Base-by-base conservation (phyloP, 345 rosid genomes). In the Lepidium sativum region DNA sequence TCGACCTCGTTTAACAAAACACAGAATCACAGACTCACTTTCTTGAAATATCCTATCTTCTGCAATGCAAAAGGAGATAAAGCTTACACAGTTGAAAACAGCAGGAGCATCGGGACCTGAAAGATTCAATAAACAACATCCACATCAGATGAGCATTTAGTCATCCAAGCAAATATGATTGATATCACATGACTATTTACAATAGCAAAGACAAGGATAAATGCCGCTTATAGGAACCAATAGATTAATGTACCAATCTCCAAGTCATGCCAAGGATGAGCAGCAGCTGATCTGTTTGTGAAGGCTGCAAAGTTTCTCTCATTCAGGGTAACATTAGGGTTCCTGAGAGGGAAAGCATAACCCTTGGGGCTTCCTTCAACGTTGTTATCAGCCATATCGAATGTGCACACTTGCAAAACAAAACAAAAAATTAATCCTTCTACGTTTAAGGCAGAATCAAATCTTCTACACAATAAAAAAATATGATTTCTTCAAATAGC, bases 231-330 rank as follows among this genome's bases (percentile, higher is more conserved):
- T 37, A 37, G 6, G 25, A 27, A 58, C 13, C 20, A 50, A 37
- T 51, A 40, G 47, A 34, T 23, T 29, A 37, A 2, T 18, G 5
- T 79, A 88, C 97, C 99, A 51, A 91, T 88, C 74, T 88, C 89
- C 71, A 91, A 67, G 75, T 88, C 91, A 69, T 95, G 97, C 99
- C 97, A 95, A 18, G 99, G 96, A 80, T 91, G 97, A 52, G 97
- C 95, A 73, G 97, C 95, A 44, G 84, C 68, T 16, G 92, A 81
- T 81, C 92, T 78, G 33, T 78, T 73, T 2, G 90, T 75, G 81
- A 95, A 79, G 11, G 97, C 88, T 15, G 92, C 79, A 60, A 91
- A 82, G 49, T 88, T 95, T 67, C 95, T 84, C 55, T 85, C 95
- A 56, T 86, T 94, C 40, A 94, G 83, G 14, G 52, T 64, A 29